Conservation (phyloP, 2,329 filamentous ascomycete genomes). For the Arthrocladium fulminans region DNA sequence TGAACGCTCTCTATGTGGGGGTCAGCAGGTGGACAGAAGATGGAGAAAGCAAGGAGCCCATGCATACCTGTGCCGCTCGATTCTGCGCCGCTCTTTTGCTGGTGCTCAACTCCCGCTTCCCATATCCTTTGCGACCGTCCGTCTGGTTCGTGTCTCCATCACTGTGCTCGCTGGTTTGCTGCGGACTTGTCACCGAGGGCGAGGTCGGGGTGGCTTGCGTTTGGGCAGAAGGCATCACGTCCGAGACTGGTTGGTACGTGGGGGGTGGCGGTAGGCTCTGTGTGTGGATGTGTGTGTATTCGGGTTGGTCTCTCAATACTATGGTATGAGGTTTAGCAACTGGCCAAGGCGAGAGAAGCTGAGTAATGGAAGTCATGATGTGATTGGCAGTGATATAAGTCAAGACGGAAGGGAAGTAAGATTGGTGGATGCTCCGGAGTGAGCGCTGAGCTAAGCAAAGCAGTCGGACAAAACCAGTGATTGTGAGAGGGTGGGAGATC, state of each 20-base stretch:
- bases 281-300: constrained; percentile 17
- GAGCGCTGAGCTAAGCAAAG: constrained; percentile 7
- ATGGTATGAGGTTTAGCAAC: constrained; percentile 22
- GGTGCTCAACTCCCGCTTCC: constrained; percentile 82
- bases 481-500: constrained; percentile 12
- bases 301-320: constrained; percentile 23
- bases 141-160: constrained; percentile 37
- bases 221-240: constrained; percentile 1
- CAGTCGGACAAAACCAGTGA: constrained; percentile 12
- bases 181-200: constrained; percentile 13
- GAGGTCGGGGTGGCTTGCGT: constrained; percentile 13
- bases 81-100: constrained; percentile 97
- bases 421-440: not conserved
- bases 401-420: not conserved
- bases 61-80: constrained; percentile 81
- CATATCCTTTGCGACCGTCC: constrained; percentile 59
- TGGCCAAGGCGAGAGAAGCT: constrained; percentile 22
- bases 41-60: not conserved
- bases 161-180: constrained; percentile 29
- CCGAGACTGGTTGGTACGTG: constrained; percentile 2
- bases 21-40: constrained; percentile 11
- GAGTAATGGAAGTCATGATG: constrained; percentile 24
- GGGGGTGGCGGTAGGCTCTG: constrained; percentile 11
- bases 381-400: constrained; percentile 8
- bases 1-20: constrained; percentile 70